Evolutionary conservation across 352 stramenopile genomes (phyloP).

Genomic region (Phytophthora meadii): DNA sequence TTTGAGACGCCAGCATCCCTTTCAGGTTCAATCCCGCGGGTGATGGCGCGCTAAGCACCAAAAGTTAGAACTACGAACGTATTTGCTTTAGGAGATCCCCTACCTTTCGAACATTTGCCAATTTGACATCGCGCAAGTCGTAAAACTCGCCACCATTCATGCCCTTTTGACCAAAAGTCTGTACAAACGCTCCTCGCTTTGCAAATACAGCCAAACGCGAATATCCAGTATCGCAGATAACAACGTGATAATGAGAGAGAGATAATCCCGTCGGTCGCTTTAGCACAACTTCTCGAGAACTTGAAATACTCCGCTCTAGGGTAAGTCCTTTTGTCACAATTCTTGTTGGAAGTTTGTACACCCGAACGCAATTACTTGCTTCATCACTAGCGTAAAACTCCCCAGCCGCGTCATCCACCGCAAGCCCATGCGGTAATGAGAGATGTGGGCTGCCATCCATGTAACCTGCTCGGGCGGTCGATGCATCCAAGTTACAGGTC

Average conservation of each 20-base stretch:
- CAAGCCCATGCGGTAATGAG: conserved; percentile 30
- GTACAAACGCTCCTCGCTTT: conserved; percentile 67
- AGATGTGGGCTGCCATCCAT: conserved; percentile 29
- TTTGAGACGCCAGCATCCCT: conserved; percentile 46
- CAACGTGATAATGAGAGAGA: conserved; percentile 73
- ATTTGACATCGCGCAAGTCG: conserved; percentile 58
- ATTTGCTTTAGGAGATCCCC: too few relatives aligned
- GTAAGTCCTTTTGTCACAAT: conserved; percentile 19
- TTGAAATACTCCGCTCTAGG: conserved; percentile 35
- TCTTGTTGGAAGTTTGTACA: conserved; percentile 44
- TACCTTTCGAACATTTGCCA: conserved; percentile 74
- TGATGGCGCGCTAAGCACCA: conserved; percentile 43
- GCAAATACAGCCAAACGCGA: conserved; percentile 56
- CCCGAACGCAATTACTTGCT: conserved; percentile 54
- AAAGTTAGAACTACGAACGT: not conserved
- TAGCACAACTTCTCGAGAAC: conserved; percentile 18
- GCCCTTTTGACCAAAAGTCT: conserved; percentile 51
- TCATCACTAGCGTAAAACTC: conserved; percentile 75
- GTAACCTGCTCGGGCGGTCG: conserved; percentile 21
- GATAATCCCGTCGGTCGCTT: conserved; percentile 56
- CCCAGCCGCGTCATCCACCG: conserved; percentile 58
- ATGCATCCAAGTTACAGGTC: conserved; percentile 26
- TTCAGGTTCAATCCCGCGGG: conserved; percentile 41
- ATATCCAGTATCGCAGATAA: conserved; percentile 69
- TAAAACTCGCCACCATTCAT: conserved; percentile 42